Conservation (phyloP, 306 rosid species). For the Castanea crenata region DNA sequence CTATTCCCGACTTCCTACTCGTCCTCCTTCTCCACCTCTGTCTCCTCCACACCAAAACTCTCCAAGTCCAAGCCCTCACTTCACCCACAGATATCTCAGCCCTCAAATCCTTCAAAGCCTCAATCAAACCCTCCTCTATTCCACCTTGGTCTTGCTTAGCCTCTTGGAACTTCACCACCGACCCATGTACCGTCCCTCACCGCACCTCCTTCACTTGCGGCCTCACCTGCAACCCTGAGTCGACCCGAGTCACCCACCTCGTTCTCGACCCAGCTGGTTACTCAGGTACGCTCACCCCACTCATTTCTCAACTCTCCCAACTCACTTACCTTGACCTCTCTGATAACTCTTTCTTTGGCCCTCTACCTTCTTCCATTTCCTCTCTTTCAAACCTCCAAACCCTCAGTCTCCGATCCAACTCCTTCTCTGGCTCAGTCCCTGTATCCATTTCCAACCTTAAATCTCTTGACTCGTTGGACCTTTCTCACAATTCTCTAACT, state of each 20-base stretch:
- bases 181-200: slow-evolving; percentile 76
- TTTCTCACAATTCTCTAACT: slow-evolving; percentile 52
- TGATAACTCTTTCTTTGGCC: slow-evolving; percentile 64
- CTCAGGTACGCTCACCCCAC: slow-evolving; percentile 71
- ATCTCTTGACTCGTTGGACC: slow-evolving; percentile 55
- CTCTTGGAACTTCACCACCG: slow-evolving; percentile 85
- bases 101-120: slow-evolving; percentile 75
- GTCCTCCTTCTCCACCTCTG: slow-evolving; percentile 9
- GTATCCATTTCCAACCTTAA: slow-evolving; percentile 47
- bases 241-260: slow-evolving; percentile 65
- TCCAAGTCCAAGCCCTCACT: slow-evolving; percentile 42
- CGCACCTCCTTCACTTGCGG: slow-evolving; percentile 77
- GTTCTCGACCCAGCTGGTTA: slow-evolving; percentile 87
- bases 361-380: slow-evolving; percentile 63
- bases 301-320: slow-evolving; percentile 52
- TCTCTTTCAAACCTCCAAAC: slow-evolving; percentile 58
- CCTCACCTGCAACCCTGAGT: slow-evolving; percentile 61
- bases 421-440: slow-evolving; percentile 58
- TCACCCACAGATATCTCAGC: slow-evolving; percentile 58
- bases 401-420: slow-evolving; percentile 70
- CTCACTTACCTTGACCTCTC: slow-evolving; percentile 68
- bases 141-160: slow-evolving; percentile 67
- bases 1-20: slow-evolving; percentile 12
- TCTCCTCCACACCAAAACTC: slow-evolving; percentile 2
- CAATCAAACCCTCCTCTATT: slow-evolving; percentile 68